Evolutionary conservation across 805 yeast species (phyloP), one percentile per base, ranked within the genome.

Genomic region (Candida maris): DNA sequence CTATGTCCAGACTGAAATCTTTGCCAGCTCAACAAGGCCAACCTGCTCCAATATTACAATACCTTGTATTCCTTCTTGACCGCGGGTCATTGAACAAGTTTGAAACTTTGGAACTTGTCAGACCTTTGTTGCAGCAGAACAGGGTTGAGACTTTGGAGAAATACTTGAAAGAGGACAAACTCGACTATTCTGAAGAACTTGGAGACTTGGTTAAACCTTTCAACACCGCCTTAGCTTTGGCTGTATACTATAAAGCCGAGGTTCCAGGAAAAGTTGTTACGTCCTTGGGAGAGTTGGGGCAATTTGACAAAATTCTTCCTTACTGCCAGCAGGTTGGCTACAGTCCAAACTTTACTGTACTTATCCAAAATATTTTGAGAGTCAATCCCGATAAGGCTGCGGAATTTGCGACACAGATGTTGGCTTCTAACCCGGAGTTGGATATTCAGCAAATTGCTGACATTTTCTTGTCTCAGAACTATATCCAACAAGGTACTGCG

Each of bases 301-400:
- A 93, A 67, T 89, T 87, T 59, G 98, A 89, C 59, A 91, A 89
- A 70, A 93, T 93, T 46, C 65, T 88, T 48, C 97, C 98, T 35
- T 93, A 85, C 66, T 84, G 96, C 64, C 83, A 85, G 64, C 86
- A 87, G 67, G 93, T 83, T 41, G 79, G 79, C 45, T 93, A 83
- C 67, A 74, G 77, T 51, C 97, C 99, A 42, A 95, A 93, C 65
- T 93, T 79, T 63, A 77, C 93, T 32, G 82, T 85, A 42, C 73
- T 93, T 65, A 77, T 93, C 52, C 96, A 95, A 59, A 85, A 86
- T 64, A 76, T 93, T 52, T 79, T 91, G 32, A 81, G 97, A 62
- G 79, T 85, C 18, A 88, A 85, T 61, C 96, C 99, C n/a, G 99
- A 93, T 56, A 86, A 87, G 63, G 98, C 97, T 19, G 85, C 96